Conservation (phyloP, 345 rosid genomes). For the Excoecaria agallocha region DNA sequence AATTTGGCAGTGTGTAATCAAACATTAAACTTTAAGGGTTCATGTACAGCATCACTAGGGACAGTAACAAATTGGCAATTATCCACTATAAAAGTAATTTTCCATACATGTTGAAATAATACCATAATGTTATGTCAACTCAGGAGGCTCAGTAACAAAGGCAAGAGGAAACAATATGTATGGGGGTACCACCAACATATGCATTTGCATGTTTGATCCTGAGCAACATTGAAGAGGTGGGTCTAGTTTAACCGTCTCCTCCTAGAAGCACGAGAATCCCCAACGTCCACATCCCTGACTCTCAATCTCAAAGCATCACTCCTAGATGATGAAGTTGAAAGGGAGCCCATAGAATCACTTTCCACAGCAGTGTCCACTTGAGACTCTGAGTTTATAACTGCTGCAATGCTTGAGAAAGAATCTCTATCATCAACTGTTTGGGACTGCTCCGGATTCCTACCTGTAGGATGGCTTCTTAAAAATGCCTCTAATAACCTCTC, state of each 20-base stretch:
- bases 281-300: constrained; percentile 69
- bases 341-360: constrained; percentile 76
- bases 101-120: constrained; percentile 1
- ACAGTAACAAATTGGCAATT: background rate
- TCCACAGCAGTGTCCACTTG: constrained; percentile 79
- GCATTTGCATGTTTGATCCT: background rate
- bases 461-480: constrained; percentile 45
- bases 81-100: constrained; percentile 7
- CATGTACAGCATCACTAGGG: background rate
- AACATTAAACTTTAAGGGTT: background rate
- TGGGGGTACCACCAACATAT: background rate
- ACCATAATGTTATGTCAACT: constrained; percentile 6
- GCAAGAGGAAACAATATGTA: background rate
- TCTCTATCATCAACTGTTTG: constrained; percentile 74
- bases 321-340: constrained; percentile 76
- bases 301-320: constrained; percentile 53
- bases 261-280: constrained; percentile 78
- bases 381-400: constrained; percentile 80
- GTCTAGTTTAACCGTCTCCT: constrained; percentile 60
- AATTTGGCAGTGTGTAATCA: background rate
- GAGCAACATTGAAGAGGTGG: background rate
- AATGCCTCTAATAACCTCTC: constrained; percentile 57
- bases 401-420: constrained; percentile 86
- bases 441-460: constrained; percentile 73
- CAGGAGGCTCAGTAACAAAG: background rate